Percentiles rank a stretch among this genome's conserved stretches.
Evolutionary conservation across 1,139 yeast species (phyloP).

Genomic region (Blastobotrys ciferrii): DNA sequence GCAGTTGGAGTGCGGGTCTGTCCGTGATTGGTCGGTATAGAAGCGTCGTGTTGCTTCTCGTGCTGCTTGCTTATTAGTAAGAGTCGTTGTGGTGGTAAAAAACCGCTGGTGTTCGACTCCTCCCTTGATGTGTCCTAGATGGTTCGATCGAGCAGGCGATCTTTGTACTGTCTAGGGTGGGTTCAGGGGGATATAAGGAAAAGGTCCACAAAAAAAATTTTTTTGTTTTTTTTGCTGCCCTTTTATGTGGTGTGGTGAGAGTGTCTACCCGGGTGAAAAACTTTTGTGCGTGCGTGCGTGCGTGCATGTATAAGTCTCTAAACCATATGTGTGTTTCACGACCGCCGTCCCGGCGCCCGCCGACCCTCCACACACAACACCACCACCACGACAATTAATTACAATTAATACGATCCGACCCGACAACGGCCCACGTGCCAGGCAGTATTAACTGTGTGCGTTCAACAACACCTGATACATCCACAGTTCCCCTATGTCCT

Average conservation of each 20-base stretch:
- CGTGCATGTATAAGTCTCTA: neutral
- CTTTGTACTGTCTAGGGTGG: neutral
- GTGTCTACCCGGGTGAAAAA: conserved; percentile 4
- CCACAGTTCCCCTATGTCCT: neutral
- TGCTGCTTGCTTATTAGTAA: neutral
- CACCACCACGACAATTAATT: neutral
- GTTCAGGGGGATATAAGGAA: neutral
- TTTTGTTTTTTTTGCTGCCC: neutral
- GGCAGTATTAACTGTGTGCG: neutral
- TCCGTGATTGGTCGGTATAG: neutral
- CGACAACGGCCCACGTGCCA: neutral
- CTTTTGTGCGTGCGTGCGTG: conserved; percentile 5
- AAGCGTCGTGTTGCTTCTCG: neutral
- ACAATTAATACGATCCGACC: neutral
- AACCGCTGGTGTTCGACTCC: neutral
- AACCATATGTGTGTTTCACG: neutral
- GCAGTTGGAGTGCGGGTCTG: neutral
- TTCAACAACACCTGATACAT: neutral
- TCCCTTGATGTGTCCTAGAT: too few relatives aligned
- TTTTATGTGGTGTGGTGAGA: conserved; percentile 7
- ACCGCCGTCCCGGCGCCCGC: neutral
- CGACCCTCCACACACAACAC: too few relatives aligned
- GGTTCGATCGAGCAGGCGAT: neutral
- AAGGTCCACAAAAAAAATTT: conserved; percentile 1
- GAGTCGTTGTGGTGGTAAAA: too few relatives aligned